phyloP scores from a whole-genome alignment of 148 eudicot species.

The Camellia sinensis region DNA sequence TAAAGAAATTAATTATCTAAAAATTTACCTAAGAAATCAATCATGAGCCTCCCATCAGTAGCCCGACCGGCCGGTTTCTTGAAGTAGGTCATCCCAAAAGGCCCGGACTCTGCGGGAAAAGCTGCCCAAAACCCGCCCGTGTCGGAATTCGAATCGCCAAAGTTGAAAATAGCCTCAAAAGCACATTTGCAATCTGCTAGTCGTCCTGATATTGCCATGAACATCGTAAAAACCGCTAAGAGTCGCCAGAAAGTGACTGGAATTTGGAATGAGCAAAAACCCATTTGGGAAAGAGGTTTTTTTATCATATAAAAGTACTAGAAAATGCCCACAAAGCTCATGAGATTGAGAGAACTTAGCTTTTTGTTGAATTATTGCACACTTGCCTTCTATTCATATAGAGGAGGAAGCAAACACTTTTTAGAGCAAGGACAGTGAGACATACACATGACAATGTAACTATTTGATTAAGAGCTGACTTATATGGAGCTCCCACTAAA shows the following conservation, averaged over 20 bases:
- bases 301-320: background rate
- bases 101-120: constrained; percentile 49
- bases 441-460: no score
- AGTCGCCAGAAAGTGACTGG: constrained; percentile 4
- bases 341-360: background rate
- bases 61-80: constrained; percentile 70
- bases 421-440: background rate
- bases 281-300: background rate
- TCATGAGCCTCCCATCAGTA: constrained; percentile 69
- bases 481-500: no score
- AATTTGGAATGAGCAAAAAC: background rate
- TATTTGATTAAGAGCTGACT: no score
- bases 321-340: background rate
- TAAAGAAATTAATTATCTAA: no score
- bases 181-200: constrained; percentile 46
- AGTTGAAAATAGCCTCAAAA: constrained; percentile 77
- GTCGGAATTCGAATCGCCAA: constrained; percentile 85
- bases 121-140: constrained; percentile 84
- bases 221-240: constrained; percentile 19
- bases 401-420: background rate
- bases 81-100: constrained; percentile 78
- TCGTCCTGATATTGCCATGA: constrained; percentile 15
- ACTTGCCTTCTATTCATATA: background rate
- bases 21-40: constrained; percentile 73
- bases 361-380: background rate